phyloP scores from a whole-genome alignment of 805 yeast genomes.

The Ogataea pini region DNA sequence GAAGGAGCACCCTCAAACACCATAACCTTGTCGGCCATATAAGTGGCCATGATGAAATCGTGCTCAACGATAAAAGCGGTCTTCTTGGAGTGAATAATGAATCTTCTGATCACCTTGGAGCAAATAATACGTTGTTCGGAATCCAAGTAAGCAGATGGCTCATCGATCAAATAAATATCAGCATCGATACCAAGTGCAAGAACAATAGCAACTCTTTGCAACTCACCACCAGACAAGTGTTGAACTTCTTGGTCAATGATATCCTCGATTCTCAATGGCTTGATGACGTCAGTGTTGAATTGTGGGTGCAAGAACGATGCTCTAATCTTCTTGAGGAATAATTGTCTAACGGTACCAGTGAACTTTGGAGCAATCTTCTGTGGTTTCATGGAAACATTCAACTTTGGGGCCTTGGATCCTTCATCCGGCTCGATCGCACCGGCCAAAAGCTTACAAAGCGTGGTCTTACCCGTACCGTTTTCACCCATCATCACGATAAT shows the following conservation, averaged over 20 bases:
- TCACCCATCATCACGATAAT: constrained; percentile 99
- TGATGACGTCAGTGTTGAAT: constrained; percentile 96
- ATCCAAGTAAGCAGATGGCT: constrained; percentile 98
- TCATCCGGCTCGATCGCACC: constrained; percentile 90
- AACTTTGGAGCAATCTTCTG: constrained; percentile 99
- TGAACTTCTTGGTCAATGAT: constrained; percentile 98
- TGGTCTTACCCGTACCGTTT: constrained; percentile 99
- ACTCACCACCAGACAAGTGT: constrained; percentile 98
- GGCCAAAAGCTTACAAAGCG: constrained; percentile 92
- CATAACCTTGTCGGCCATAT: constrained; percentile 97
- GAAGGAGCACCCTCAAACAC: constrained; percentile 97
- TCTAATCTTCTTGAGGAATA: constrained; percentile 94
- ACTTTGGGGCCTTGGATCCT: constrained; percentile 75
- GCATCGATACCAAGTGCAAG: constrained; percentile 92
- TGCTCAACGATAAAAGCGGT: constrained; percentile 99
- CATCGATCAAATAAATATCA: constrained; percentile 95
- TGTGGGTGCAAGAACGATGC: constrained; percentile 94
- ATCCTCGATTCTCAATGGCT: constrained; percentile 90
- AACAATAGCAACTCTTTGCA: constrained; percentile 98
- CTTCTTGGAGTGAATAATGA: constrained; percentile 92
- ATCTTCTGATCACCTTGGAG: constrained; percentile 97
- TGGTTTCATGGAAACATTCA: constrained; percentile 97
- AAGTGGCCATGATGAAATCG: constrained; percentile 99
- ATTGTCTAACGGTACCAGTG: constrained; percentile 97
- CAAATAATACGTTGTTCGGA: constrained; percentile 99